Percentiles rank a stretch among this genome's conserved stretches.
These are phyloP conservation scores for Exophiala viscosa DNA, from an alignment of 2,329 filamentous ascomycete genomes.

Conservation along the genomic window DNA sequence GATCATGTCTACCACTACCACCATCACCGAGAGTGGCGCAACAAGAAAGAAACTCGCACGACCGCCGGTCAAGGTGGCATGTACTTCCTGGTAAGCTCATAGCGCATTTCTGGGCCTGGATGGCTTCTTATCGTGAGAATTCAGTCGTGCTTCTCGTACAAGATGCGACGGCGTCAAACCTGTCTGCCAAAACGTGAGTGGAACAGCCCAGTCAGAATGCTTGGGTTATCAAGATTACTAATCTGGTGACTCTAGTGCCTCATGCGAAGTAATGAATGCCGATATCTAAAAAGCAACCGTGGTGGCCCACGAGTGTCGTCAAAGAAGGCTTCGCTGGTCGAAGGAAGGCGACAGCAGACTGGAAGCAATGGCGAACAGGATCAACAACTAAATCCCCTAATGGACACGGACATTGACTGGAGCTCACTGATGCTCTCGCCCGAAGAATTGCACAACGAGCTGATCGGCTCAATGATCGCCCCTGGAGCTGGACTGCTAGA, in stretches of 20 bases:
- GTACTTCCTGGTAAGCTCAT: conserved; percentile 8
- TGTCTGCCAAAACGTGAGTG: conserved; percentile 8
- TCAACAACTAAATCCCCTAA: neutral
- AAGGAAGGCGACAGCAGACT: neutral
- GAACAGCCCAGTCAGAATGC: neutral
- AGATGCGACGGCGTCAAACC: conserved; percentile 6
- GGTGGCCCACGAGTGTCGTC: conserved; percentile 8
- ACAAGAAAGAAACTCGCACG: neutral
- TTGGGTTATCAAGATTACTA: neutral
- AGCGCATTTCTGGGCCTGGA: neutral
- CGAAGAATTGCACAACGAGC: conserved; percentile 6
- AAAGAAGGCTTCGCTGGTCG: conserved; percentile 3
- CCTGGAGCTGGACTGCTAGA: conserved; percentile 10
- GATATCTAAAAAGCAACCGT: conserved; percentile 12
- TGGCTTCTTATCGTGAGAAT: neutral
- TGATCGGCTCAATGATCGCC: conserved; percentile 10
- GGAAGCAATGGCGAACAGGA: neutral
- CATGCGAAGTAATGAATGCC: conserved; percentile 5
- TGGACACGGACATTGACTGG: conserved; percentile 4
- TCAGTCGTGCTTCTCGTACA: conserved; percentile 9
- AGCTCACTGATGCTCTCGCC: conserved; percentile 3
- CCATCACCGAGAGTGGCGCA: neutral
- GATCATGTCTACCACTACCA: neutral
- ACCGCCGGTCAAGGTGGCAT: conserved; percentile 12
- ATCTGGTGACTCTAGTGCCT: conserved; percentile 4